Percentiles rank a stretch among this genome's conserved stretches.
Conservation (phyloP, 2,329 filamentous ascomycete genomes). For the Diaporthe sp. region DNA sequence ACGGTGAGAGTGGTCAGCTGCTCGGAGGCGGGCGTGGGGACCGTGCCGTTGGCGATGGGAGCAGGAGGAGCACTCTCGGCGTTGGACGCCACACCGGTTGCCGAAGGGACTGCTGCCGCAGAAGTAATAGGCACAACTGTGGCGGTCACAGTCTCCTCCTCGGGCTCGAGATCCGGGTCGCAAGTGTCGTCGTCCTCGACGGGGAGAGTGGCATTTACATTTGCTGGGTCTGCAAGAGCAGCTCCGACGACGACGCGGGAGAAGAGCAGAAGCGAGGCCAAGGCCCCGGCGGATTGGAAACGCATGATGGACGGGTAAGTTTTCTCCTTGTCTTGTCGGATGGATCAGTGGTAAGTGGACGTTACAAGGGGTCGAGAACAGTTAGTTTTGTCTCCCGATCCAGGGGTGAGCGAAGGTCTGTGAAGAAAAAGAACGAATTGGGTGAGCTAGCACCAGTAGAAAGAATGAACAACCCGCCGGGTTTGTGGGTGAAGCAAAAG, state of each 20-base stretch:
- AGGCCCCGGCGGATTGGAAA: conserved; percentile 30
- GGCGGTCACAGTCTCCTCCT: conserved; percentile 25
- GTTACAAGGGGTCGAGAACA: background rate
- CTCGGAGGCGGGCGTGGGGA: conserved; percentile 2
- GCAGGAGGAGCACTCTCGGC: conserved; percentile 1
- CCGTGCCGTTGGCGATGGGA: conserved; percentile 13
- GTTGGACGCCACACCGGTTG: conserved; percentile 2
- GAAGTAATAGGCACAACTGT: conserved; percentile 26
- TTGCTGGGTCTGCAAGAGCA: conserved; percentile 15
- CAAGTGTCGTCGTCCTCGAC: conserved; percentile 23
- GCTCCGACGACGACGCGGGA: conserved; percentile 30
- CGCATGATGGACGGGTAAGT: conserved; percentile 13
- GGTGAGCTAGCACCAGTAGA: conserved; percentile 34
- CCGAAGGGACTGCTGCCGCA: background rate
- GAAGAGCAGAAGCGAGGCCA: conserved; percentile 33
- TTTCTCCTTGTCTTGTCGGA: background rate
- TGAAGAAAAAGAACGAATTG: conserved; percentile 27
- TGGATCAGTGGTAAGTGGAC: background rate
- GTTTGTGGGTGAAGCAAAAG: conserved; percentile 12
- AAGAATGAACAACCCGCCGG: conserved; percentile 35
- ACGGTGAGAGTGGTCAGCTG: conserved; percentile 30
- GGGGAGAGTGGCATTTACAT: conserved; percentile 7
- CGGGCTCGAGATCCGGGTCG: conserved; percentile 23
- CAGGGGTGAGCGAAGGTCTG: conserved; percentile 1
- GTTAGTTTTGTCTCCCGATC: background rate